Conservation (phyloP, 495 filamentous ascomycete genomes). For the Aspergillus conjunctus region DNA sequence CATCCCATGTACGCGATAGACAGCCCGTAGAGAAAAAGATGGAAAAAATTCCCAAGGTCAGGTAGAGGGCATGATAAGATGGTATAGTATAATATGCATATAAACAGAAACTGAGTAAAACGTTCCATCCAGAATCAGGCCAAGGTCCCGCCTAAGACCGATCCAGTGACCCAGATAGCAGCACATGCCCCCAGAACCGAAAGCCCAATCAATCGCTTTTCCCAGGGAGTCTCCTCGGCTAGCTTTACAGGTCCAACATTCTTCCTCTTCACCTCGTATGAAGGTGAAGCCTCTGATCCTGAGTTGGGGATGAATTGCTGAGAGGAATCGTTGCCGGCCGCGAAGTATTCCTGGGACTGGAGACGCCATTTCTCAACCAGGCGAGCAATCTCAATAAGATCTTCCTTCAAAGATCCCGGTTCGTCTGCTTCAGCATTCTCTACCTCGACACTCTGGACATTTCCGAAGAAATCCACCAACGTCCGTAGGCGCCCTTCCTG, state of each 20-base stretch:
- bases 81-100: background rate
- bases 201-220: constrained; percentile 67
- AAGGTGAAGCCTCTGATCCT: constrained; percentile 17
- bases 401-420: constrained; percentile 67
- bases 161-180: constrained; percentile 67
- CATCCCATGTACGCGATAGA: background rate
- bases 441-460: constrained; percentile 94
- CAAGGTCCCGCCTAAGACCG: constrained; percentile 40
- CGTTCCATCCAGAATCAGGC: constrained; percentile 21
- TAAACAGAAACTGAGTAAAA: background rate
- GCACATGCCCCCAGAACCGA: constrained; percentile 67
- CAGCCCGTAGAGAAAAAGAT: background rate
- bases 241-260: constrained; percentile 61
- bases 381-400: constrained; percentile 67
- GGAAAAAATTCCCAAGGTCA: background rate
- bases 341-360: constrained; percentile 38
- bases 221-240: constrained; percentile 66
- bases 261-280: constrained; percentile 33
- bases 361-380: constrained; percentile 53
- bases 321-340: constrained; percentile 37
- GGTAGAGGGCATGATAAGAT: background rate
- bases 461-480: constrained; percentile 97
- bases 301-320: constrained; percentile 30
- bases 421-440: constrained; percentile 59
- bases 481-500: constrained; percentile 71